Conservation (phyloP, 164 flowering plant species). For the Vitis rotundifolia region DNA sequence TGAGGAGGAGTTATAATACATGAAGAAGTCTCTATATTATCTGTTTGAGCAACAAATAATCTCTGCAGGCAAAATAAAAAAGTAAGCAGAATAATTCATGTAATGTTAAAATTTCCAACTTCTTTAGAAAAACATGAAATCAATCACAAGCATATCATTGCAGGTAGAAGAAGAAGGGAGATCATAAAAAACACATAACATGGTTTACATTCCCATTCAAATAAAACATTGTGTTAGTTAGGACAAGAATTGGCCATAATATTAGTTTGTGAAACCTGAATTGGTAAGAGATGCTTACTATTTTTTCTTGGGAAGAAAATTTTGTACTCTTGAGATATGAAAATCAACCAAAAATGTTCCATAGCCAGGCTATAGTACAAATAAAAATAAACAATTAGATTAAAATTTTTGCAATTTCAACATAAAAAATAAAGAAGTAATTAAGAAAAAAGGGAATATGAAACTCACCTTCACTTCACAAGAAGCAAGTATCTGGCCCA, state of each 20-base stretch:
- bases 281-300: slow-evolving; percentile 44
- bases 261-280: neutral
- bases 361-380: slow-evolving; percentile 62
- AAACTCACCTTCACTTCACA: slow-evolving; percentile 65
- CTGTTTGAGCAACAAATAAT: slow-evolving; percentile 70
- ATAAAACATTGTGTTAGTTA: neutral
- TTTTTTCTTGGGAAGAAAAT: slow-evolving; percentile 39
- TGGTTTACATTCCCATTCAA: neutral
- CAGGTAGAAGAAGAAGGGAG: too few relatives aligned
- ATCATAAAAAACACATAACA: too few relatives aligned
- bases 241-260: neutral
- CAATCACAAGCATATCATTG: too few relatives aligned
- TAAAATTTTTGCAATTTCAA: neutral
- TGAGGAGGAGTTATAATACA: slow-evolving; percentile 77
- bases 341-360: slow-evolving; percentile 51
- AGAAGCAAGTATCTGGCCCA: slow-evolving; percentile 57
- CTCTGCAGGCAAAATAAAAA: slow-evolving; percentile 44
- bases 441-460: neutral
- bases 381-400: neutral
- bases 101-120: neutral
- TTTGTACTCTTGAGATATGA: slow-evolving; percentile 36
- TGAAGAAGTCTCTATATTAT: slow-evolving; percentile 70
- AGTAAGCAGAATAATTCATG: neutral
- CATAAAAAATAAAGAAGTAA: slow-evolving; percentile 3
- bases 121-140: neutral